Evolutionary conservation across 257 asterid genomes (phyloP), one percentile per base, ranked within the genome.

Genomic region (Solanum habrochaites): DNA sequence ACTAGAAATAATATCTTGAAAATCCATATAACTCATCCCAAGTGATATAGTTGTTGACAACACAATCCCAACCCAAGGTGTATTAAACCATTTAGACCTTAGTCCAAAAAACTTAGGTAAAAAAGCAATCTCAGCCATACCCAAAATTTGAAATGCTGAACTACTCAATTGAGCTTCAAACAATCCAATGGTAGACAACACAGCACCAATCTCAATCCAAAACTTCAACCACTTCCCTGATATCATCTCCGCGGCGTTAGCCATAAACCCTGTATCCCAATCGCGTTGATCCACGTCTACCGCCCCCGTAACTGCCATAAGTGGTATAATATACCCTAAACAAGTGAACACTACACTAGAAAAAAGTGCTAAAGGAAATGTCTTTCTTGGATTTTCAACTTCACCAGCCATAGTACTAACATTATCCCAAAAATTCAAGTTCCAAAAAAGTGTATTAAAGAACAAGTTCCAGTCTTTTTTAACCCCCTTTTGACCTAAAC

Each of bases 341-440:
- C 96, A 93, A 37, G 98, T 90, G 29, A 94, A 85, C 43, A 94
- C 70, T 86, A 92, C 98, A 72, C 94, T 92, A 8, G 80, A 87
- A 4, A 90, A 84, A 5, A 94, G 89, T 20, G 94, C 98, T 8
- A 71, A 32, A 1, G 98, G 98, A 32, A 80, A 93, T 4, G 93
- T 93, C 87, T 91, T 91, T 12, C 91, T 90, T 2, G 98, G 98
- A 3, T 92, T 70, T 1, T 94, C 95, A 25, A 94, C 95, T 87
- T 94, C 98, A 25, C 96, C 95, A 0, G 96, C 98, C 88, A 93
- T 87, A 21, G 98, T 93, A 35, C 96, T 92, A 0, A 89, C 98
- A 88, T 90, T 94, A 77, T 93, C 98, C 93, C 95, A 94, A n/a
- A 93, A 94, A 31, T 94, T 94, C 86, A 94, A 86, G 82, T 94